A percentile compares a stretch with the other conserved stretches of the same genome.
Evolutionary conservation across 2,329 filamentous ascomycete species (phyloP).

Genomic region (Xylariales sp.): DNA sequence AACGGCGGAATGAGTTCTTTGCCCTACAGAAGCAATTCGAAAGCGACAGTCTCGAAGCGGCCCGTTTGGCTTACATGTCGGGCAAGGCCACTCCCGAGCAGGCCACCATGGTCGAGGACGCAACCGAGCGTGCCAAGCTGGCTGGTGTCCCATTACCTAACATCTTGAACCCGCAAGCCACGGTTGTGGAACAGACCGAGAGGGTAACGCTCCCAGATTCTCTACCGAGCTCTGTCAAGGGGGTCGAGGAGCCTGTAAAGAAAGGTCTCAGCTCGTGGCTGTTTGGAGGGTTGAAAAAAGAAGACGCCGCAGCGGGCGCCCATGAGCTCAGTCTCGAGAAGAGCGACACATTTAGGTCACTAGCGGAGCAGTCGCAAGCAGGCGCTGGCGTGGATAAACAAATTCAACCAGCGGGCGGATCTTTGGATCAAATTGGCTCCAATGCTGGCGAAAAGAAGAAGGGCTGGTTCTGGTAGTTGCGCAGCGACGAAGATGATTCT

Average conservation of each 20-base stretch:
- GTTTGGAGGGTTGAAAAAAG: conserved; percentile 31
- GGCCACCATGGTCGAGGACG: conserved; percentile 52
- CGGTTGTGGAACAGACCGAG: conserved; percentile 10
- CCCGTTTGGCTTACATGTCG: conserved; percentile 57
- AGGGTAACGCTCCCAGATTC: conserved; percentile 19
- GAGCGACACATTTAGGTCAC: too few relatives aligned
- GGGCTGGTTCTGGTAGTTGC: conserved; percentile 38
- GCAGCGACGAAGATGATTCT: neutral
- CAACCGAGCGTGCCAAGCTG: conserved; percentile 42
- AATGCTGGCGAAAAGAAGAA: conserved; percentile 35
- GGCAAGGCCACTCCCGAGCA: conserved; percentile 54
- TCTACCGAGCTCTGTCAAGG: conserved; percentile 13
- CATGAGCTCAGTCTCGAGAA: conserved; percentile 22
- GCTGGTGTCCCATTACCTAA: conserved; percentile 44
- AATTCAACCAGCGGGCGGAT: conserved; percentile 46
- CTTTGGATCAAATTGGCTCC: conserved; percentile 45
- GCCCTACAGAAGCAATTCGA: conserved; percentile 50
- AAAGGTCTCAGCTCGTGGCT: conserved; percentile 29
- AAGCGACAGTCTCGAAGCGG: conserved; percentile 50
- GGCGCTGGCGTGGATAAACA: conserved; percentile 46
- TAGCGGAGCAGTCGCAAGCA: conserved; percentile 35
- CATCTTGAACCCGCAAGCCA: conserved; percentile 38
- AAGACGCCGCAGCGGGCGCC: conserved; percentile 20
- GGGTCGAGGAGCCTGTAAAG: conserved; percentile 13
- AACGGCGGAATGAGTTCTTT: conserved; percentile 55